These are phyloP conservation scores for Syncephalastrum monosporum DNA, from an alignment of 371 early-diverging fungal species.

Conservation along the genomic window DNA sequence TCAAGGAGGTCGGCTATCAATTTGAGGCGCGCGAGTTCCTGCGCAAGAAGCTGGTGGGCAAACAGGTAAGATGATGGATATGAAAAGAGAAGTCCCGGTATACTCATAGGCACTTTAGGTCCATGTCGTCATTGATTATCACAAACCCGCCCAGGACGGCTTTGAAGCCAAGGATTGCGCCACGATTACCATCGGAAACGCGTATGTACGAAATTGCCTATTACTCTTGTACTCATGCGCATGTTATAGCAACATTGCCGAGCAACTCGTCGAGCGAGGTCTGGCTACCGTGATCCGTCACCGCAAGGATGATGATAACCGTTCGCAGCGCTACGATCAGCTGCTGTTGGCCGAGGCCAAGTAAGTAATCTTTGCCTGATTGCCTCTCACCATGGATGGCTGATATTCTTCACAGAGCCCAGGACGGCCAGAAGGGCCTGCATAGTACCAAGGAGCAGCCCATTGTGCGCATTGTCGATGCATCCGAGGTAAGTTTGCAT, in stretches of 20 bases:
- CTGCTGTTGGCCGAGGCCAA: constrained; percentile 81
- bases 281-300: constrained; percentile 85
- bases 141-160: constrained; percentile 85
- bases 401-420: constrained; percentile 40
- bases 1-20: constrained; percentile 81
- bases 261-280: constrained; percentile 74
- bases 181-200: constrained; percentile 66
- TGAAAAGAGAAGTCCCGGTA: neutral
- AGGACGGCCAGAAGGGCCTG: constrained; percentile 69
- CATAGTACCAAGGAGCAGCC: constrained; percentile 81
- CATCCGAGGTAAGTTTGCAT: constrained; percentile 61
- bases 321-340: constrained; percentile 84
- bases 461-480: constrained; percentile 64
- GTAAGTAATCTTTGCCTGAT: constrained; percentile 23
- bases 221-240: neutral
- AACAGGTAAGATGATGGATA: constrained; percentile 41
- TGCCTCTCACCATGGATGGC: neutral
- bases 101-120: constrained; percentile 31
- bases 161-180: constrained; percentile 90
- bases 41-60: constrained; percentile 85
- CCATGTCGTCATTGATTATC: constrained; percentile 82
- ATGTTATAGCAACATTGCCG: constrained; percentile 64
- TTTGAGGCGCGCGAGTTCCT: constrained; percentile 88
- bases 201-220: constrained; percentile 10
- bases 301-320: constrained; percentile 84